These are phyloP conservation scores for Podaxis sp. DNA, from an alignment of 768 basidiomycete species.

Conservation along the genomic window DNA sequence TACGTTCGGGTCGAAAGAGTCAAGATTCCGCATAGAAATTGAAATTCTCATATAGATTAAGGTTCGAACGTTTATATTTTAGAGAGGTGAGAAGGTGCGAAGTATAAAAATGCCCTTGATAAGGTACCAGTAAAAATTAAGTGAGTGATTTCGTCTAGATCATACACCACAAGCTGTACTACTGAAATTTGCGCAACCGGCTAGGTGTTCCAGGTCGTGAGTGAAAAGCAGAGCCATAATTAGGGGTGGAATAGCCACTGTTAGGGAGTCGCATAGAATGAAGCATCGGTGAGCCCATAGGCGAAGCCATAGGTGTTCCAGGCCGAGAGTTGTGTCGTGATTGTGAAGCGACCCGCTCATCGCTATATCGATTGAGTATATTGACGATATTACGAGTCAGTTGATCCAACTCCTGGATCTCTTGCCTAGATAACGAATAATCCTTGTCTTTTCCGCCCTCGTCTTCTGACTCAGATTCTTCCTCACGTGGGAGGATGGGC, in stretches of 20 bases:
- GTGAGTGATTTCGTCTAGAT: slow-evolving; percentile 12
- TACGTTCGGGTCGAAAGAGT: background rate
- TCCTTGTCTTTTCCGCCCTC: slow-evolving; percentile 50
- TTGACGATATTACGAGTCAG: slow-evolving; percentile 74
- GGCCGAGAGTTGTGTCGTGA: slow-evolving; percentile 65
- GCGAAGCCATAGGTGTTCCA: slow-evolving; percentile 49
- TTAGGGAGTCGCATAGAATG: slow-evolving; percentile 35
- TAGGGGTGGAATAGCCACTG: slow-evolving; percentile 63
- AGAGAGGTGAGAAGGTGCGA: background rate
- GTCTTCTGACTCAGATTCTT: slow-evolving; percentile 58
- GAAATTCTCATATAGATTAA: background rate
- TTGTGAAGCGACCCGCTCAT: slow-evolving; percentile 58
- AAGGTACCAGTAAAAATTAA: slow-evolving; percentile 1
- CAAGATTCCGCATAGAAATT: background rate
- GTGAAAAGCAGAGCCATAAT: slow-evolving; percentile 25
- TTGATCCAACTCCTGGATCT: slow-evolving; percentile 73
- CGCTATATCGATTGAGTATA: slow-evolving; percentile 69
- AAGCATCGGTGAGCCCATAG: slow-evolving; percentile 46
- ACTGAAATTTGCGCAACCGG: slow-evolving; percentile 41
- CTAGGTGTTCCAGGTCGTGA: slow-evolving; percentile 71
- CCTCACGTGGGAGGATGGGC: slow-evolving; percentile 42
- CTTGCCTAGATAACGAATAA: slow-evolving; percentile 60
- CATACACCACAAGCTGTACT: background rate
- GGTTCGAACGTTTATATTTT: background rate
- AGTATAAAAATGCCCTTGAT: background rate